These are phyloP conservation scores for Blastocystis sp. DNA, from an alignment of 352 stramenopile species.

Conservation along the genomic window DNA sequence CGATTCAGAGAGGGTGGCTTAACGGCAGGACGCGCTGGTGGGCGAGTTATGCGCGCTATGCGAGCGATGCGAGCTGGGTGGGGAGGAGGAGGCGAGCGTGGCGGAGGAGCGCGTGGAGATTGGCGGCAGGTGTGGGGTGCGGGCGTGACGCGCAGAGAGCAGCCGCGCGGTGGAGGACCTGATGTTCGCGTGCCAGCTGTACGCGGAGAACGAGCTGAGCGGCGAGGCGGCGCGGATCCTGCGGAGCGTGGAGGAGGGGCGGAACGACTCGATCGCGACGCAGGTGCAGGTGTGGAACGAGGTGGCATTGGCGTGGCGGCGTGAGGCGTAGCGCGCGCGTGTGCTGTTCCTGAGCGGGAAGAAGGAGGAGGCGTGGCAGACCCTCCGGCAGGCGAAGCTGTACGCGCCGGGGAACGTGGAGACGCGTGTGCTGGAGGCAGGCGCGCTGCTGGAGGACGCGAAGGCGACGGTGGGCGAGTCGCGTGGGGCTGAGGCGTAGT, in stretches of 20 bases:
- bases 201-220: not conserved
- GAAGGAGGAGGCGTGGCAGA: not conserved
- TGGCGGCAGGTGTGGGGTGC: not conserved
- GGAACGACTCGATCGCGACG: not conserved
- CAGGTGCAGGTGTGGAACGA: conserved; percentile 8
- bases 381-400: not conserved
- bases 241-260: not conserved
- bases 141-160: too few relatives aligned
- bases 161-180: not conserved
- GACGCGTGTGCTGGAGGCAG: conserved; percentile 5
- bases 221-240: not conserved
- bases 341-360: not conserved
- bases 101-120: not conserved
- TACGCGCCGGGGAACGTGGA: not conserved
- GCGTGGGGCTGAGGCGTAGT: not conserved
- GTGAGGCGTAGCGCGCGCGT: not conserved
- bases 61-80: not conserved
- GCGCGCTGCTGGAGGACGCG: not conserved
- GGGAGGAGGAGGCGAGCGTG: not conserved
- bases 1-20: not conserved
- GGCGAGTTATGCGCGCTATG: not conserved
- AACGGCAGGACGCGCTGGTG: conserved; percentile 1
- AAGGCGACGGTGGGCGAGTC: not conserved
- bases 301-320: not conserved
- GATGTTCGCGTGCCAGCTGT: conserved; percentile 6